Evolutionary conservation across 805 yeast species (phyloP).

Genomic region (Vanderwaltozyma verrucispora): DNA sequence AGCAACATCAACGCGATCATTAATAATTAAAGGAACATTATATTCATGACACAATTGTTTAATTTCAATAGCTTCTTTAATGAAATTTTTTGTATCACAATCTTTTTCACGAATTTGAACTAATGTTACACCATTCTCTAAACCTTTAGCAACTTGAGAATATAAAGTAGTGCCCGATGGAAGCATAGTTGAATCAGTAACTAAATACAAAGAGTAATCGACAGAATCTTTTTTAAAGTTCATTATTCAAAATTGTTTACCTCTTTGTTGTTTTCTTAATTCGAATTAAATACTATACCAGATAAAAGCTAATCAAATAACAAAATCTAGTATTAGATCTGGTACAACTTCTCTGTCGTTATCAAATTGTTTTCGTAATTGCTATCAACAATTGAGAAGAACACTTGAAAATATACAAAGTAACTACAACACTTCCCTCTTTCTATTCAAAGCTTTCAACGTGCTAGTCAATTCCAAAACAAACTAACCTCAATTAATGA

Average conservation of each 20-base stretch:
- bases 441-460: too few species aligned
- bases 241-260: constrained; percentile 7
- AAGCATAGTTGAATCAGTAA: constrained; percentile 68
- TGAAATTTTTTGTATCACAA: constrained; percentile 55
- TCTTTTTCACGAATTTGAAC: constrained; percentile 79
- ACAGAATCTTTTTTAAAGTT: constrained; percentile 15
- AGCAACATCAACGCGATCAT: constrained; percentile 83
- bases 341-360: too few species aligned
- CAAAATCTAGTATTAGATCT: too few species aligned
- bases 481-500: too few species aligned
- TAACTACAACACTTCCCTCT: too few species aligned
- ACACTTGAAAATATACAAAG: too few species aligned
- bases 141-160: constrained; percentile 52
- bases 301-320: too few species aligned
- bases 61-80: constrained; percentile 48
- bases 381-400: too few species aligned
- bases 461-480: too few species aligned
- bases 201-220: constrained; percentile 56
- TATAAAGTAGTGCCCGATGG: constrained; percentile 48
- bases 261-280: too few species aligned
- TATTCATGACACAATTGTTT: constrained; percentile 49
- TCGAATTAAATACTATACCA: too few species aligned
- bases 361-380: too few species aligned
- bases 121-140: constrained; percentile 65
- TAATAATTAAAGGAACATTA: constrained; percentile 69